Evolutionary conservation across 208 protist genomes (phyloP).

Genomic region (Acanthamoeba healyi): DNA sequence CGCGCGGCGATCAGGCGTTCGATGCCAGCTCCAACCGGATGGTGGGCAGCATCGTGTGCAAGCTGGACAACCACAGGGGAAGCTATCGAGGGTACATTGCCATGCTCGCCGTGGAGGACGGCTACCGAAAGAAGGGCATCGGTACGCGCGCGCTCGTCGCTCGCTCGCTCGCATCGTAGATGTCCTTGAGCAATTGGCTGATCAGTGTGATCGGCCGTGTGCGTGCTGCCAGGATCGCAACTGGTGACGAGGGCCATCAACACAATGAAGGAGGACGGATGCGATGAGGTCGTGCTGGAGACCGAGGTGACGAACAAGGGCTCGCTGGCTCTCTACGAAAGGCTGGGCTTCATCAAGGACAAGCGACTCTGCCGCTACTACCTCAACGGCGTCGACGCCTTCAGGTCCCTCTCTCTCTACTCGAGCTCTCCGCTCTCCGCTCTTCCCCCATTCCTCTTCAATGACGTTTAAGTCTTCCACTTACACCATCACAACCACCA

Average conservation of each 20-base stretch:
- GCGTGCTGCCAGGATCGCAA: conserved; percentile 87
- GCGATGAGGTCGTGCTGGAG: conserved; percentile 95
- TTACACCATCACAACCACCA: too few species aligned
- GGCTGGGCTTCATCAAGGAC: conserved; percentile 96
- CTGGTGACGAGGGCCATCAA: conserved; percentile 94
- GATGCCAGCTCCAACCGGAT: conserved; percentile 80
- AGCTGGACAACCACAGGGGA: conserved; percentile 83
- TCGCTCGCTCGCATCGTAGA: not conserved
- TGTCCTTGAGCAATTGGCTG: not conserved
- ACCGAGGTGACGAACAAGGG: conserved; percentile 95
- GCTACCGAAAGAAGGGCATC: conserved; percentile 94
- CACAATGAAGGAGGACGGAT: conserved; percentile 94
- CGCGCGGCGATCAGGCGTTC: conserved; percentile 31
- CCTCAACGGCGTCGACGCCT: conserved; percentile 95
- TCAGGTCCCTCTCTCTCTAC: conserved; percentile 84
- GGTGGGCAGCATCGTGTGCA: conserved; percentile 94
- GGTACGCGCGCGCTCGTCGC: conserved; percentile 83
- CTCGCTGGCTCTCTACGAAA: conserved; percentile 96
- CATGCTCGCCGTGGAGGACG: conserved; percentile 97
- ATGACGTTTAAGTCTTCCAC: too few species aligned
- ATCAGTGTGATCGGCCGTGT: too few species aligned
- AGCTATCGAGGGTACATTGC: conserved; percentile 96
- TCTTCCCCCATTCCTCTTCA: too few species aligned
- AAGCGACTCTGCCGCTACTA: conserved; percentile 92
- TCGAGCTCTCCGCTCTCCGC: not conserved